These are phyloP conservation scores for Colletotrichum paranaense DNA, from an alignment of 2,329 filamentous ascomycete genomes.

Conservation along the genomic window DNA sequence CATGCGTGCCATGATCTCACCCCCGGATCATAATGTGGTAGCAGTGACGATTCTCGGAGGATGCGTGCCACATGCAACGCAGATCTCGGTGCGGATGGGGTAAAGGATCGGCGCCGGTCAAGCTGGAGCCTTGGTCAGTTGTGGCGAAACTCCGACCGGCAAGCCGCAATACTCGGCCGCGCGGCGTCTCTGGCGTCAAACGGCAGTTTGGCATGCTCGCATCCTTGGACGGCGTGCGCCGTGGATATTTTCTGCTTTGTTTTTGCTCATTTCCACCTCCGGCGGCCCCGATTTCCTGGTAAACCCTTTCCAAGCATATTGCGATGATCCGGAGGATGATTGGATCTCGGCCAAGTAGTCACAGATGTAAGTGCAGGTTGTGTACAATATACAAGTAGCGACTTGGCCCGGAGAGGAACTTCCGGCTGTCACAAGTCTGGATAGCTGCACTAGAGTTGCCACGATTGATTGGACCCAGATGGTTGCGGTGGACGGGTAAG, in stretches of 20 bases:
- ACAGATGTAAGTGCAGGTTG: background rate
- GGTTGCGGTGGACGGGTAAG: background rate
- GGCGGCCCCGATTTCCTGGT: background rate
- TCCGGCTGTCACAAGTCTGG: constrained; percentile 16
- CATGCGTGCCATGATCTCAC: constrained; percentile 25
- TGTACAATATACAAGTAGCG: background rate
- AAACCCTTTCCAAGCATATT: background rate
- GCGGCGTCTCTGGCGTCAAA: background rate
- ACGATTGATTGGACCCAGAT: background rate
- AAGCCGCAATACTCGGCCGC: constrained; percentile 12
- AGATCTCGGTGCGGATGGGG: constrained; percentile 22
- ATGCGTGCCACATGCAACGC: constrained; percentile 8
- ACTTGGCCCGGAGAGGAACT: constrained; percentile 19
- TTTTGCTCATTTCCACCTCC: constrained; percentile 1
- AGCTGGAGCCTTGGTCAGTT: background rate
- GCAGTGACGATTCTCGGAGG: constrained; percentile 18
- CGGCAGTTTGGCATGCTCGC: constrained; percentile 2
- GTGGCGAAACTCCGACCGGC: constrained; percentile 26
- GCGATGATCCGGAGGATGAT: background rate
- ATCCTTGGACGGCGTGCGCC: background rate
- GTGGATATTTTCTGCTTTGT: background rate
- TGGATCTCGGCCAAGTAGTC: background rate
- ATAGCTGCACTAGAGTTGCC: background rate
- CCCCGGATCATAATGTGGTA: constrained; percentile 22
- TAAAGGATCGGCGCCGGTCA: constrained; percentile 30